A percentile compares a stretch with the other conserved stretches of the same genome.
Evolutionary conservation across 805 yeast genomes (phyloP).

Genomic region (Saccharomycopsis oosterbeekiorum): DNA sequence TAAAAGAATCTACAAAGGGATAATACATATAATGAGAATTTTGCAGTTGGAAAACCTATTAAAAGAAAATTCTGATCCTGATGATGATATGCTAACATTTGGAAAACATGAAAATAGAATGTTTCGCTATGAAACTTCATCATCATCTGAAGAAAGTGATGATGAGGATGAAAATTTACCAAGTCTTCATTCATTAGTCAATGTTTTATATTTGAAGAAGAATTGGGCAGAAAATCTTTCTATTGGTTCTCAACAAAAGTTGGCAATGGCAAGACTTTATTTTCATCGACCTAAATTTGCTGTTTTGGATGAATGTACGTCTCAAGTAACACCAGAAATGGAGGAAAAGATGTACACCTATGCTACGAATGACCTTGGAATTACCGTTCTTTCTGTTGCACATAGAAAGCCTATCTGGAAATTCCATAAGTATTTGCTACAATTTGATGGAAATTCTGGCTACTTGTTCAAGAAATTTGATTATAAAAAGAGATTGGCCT

Average conservation of each 20-base stretch:
- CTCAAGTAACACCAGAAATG: conserved; percentile 85
- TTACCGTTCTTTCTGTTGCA: conserved; percentile 81
- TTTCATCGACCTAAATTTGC: conserved; percentile 91
- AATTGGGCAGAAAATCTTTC: conserved; percentile 88
- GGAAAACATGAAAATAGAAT: conserved; percentile 4
- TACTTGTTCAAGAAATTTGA: conserved; percentile 54
- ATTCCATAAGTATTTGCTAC: conserved; percentile 73
- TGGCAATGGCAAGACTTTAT: conserved; percentile 87
- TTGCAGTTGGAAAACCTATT: conserved; percentile 53
- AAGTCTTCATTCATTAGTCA: conserved; percentile 7
- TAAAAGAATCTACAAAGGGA: conserved; percentile 33
- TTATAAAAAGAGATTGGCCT: conserved; percentile 59
- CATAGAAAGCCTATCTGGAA: conserved; percentile 91
- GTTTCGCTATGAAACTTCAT: neutral
- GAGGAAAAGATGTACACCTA: conserved; percentile 82
- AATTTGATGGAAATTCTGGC: conserved; percentile 78
- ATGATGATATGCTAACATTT: conserved; percentile 28
- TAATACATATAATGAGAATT: conserved; percentile 43
- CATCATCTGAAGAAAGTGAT: conserved; percentile 13
- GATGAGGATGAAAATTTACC: conserved; percentile 2
- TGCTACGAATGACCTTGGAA: conserved; percentile 62
- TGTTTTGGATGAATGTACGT: conserved; percentile 90
- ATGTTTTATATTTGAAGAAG: conserved; percentile 36
- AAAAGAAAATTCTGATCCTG: conserved; percentile 20
- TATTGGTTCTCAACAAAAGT: conserved; percentile 84